Percentiles rank a stretch among this genome's conserved stretches.
Evolutionary conservation across 345 rosid species (phyloP).

Genomic region (Clarkia xantiana): DNA sequence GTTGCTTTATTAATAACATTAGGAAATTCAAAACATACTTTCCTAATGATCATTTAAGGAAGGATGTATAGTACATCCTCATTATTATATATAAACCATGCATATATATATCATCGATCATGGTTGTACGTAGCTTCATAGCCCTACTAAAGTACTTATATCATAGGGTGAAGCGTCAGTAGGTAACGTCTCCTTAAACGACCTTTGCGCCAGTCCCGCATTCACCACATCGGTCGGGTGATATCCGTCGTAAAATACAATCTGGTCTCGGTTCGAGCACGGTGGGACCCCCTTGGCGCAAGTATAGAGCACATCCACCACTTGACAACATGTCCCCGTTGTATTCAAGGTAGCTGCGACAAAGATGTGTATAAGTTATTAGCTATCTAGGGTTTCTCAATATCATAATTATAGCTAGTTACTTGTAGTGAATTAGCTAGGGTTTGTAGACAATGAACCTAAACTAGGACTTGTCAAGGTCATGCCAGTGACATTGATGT

Average conservation of each 20-base stretch:
- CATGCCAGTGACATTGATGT: slow-evolving; percentile 9
- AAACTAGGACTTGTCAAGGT: background rate
- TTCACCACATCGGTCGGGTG: slow-evolving; percentile 31
- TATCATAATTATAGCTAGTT: no score
- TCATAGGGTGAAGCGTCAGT: slow-evolving; percentile 18
- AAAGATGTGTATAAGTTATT: no score
- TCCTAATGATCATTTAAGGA: no score
- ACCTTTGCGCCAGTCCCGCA: slow-evolving; percentile 11
- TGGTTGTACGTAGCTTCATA: background rate
- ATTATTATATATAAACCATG: no score
- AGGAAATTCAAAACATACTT: no score
- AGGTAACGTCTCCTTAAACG: slow-evolving; percentile 4
- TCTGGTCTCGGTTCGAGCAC: slow-evolving; percentile 20
- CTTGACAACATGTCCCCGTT: background rate
- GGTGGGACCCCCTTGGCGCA: slow-evolving; percentile 10
- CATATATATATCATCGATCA: no score
- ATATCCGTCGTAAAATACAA: slow-evolving; percentile 38
- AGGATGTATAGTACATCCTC: no score
- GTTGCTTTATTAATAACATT: no score
- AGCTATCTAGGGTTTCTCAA: no score
- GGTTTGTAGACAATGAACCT: background rate
- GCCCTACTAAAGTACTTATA: slow-evolving; percentile 8
- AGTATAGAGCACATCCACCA: background rate
- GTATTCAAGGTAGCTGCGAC: background rate
- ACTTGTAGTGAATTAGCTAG: no score